These are phyloP conservation scores for Saccharomyces pastorianus DNA, from an alignment of 1,139 yeast genomes.

Conservation along the genomic window DNA sequence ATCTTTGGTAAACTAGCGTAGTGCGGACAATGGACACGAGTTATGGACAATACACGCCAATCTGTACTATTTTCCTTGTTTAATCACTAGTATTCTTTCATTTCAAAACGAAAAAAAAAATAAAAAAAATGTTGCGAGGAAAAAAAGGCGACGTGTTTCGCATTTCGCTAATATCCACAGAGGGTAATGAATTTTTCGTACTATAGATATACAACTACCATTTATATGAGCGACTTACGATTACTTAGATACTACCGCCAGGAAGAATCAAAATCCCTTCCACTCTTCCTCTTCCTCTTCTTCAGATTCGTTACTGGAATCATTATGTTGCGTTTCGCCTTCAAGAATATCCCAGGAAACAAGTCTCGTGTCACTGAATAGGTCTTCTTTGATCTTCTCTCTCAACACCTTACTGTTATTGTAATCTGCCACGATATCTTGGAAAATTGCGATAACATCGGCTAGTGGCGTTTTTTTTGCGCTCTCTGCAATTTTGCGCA, in stretches of 20 bases:
- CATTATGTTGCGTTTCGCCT: slow-evolving; percentile 21
- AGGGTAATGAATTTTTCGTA: not conserved
- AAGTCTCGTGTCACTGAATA: slow-evolving; percentile 58
- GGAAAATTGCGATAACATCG: slow-evolving; percentile 51
- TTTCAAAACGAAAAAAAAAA: not conserved
- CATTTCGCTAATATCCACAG: not conserved
- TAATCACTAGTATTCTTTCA: not conserved
- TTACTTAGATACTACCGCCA: not conserved
- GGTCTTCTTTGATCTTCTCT: slow-evolving; percentile 55
- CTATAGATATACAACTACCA: not conserved
- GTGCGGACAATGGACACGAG: not conserved
- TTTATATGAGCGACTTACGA: not conserved
- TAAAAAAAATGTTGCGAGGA: not conserved
- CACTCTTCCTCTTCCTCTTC: slow-evolving; percentile 39
- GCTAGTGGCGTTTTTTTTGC: slow-evolving; percentile 47
- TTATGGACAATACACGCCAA: not conserved
- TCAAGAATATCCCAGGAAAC: slow-evolving; percentile 53
- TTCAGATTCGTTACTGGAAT: slow-evolving; percentile 24
- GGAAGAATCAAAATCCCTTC: slow-evolving; percentile 40
- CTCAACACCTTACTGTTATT: slow-evolving; percentile 54
- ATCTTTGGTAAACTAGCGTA: not conserved
- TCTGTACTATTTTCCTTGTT: not conserved
- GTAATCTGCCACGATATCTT: slow-evolving; percentile 42
- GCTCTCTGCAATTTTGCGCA: slow-evolving; percentile 23
- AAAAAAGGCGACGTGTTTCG: slow-evolving; percentile 1